Conservation (phyloP, 805 yeast genomes). For the Pichia eremophila region DNA sequence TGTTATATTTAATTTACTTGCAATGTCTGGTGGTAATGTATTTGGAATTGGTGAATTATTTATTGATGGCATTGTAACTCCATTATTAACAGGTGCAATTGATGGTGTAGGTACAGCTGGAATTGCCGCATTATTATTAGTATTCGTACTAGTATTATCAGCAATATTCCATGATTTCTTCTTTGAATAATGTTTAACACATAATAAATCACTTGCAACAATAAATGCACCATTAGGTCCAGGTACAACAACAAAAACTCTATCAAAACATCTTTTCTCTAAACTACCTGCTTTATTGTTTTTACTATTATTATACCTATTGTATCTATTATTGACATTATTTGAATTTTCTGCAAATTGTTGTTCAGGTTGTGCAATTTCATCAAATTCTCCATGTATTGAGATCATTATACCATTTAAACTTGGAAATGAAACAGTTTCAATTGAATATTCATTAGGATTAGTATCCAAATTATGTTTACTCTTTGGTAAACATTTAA, state of each 20-base stretch:
- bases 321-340: slow-evolving; percentile 6
- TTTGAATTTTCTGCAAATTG: slow-evolving; percentile 6
- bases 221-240: slow-evolving; percentile 60
- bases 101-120: background rate
- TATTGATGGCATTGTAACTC: background rate
- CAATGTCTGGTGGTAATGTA: slow-evolving; percentile 43
- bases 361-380: slow-evolving; percentile 32
- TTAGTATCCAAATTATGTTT: slow-evolving; percentile 57
- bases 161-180: slow-evolving; percentile 42
- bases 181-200: slow-evolving; percentile 53
- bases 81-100: background rate
- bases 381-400: slow-evolving; percentile 80
- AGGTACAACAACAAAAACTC: slow-evolving; percentile 68
- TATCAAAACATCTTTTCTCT: slow-evolving; percentile 70
- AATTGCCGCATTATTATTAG: slow-evolving; percentile 9
- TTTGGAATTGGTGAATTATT: slow-evolving; percentile 6
- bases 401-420: slow-evolving; percentile 70
- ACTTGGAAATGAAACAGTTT: slow-evolving; percentile 61
- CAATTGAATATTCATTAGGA: slow-evolving; percentile 67
- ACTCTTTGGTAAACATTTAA: slow-evolving; percentile 66
- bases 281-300: slow-evolving; percentile 25
- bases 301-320: slow-evolving; percentile 20
- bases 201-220: slow-evolving; percentile 79
- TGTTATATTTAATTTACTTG: slow-evolving; percentile 36
- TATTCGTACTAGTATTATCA: background rate